Evolutionary conservation across 495 filamentous ascomycete species (phyloP), one percentile per base, ranked within the genome.

Genomic region (Poronia punctata): DNA sequence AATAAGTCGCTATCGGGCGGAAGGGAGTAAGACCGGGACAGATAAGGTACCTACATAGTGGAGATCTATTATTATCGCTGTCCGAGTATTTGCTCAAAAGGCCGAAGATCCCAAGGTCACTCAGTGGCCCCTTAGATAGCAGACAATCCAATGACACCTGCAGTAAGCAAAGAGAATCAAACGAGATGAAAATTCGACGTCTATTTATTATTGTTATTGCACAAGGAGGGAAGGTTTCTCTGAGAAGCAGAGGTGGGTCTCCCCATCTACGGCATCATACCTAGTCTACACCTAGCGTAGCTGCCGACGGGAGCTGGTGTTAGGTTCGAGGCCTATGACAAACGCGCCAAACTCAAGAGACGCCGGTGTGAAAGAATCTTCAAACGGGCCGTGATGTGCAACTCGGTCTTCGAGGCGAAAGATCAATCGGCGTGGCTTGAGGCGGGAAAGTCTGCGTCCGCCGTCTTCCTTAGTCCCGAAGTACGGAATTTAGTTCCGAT

Each of bases 181-280:
- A n/a, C n/a, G n/a, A n/a, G n/a, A n/a, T n/a, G n/a, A n/a, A n/a
- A n/a, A n/a, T n/a, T n/a, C n/a, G n/a, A n/a, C n/a, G n/a, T n/a
- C n/a, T n/a, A n/a, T n/a, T n/a, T n/a, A n/a, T n/a, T n/a, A n/a
- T n/a, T n/a, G n/a, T n/a, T n/a, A n/a, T n/a, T n/a, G n/a, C n/a
- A n/a, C n/a, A n/a, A n/a, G n/a, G n/a, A n/a, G n/a, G n/a, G n/a
- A n/a, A n/a, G n/a, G n/a, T n/a, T n/a, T n/a, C n/a, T n/a, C n/a
- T n/a, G n/a, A n/a, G n/a, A n/a, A n/a, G n/a, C n/a, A 18, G 84
- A 90, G 50, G 90, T 92, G 85, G 86, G 86, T 66, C 83, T 92
- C 7, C 86, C 86, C 4, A 92, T 90, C 50, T 84, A 90, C 53
- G 85, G 86, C 62, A 74, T 92, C 48, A 67, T 92, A 48, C 86